Evolutionary conservation across 73 alveolate species (phyloP), one percentile per base, ranked within the genome.

Genomic region (Urostyla sp.): DNA sequence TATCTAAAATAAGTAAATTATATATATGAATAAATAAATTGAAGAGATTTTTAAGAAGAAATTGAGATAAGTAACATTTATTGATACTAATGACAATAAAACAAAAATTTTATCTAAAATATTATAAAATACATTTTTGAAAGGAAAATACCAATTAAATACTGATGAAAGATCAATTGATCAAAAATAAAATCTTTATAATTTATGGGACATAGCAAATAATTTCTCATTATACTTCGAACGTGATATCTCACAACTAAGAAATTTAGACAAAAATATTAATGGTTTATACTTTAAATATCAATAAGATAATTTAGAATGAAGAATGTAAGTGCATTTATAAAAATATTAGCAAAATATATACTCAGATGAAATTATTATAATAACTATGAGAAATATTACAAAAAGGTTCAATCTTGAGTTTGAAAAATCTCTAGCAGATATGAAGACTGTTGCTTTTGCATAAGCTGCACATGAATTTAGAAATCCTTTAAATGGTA

Each of bases 381-480:
- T 59, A 32, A 66, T 63, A 13, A 66, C 80, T 4, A 23, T 66
- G 1, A 37, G 80, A 24, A 63, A 66, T 66, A 43, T 43, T 44
- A 40, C 80, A n/a, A 6, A 8, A 18, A 40, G 80, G 80, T 48
- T 43, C 6, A 63, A 66, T 27, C 21, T 26, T 40, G 59, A 66
- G 48, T 40, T 40, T 27, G 16, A 66, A 30, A 66, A 66, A 46
- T 40, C n/a, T 8, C 15, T 66, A 31, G 37, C 80, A 11, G 4
- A 40, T 7, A 43, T 66, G 74, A 49, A 72, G 24, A 72, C 73
- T 5, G 28, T 72, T 1, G 69, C 72, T 26, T 50, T 72, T 50
- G 84, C 84, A 5, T 49, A 69, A 18, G 84, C 84, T 15, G 69
- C 84, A 6, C 84, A 72, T 50, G 84, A 72, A 51, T 50, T 72